Base-by-base conservation (phyloP, 805 yeast species). In the Nakazawaea populi region DNA sequence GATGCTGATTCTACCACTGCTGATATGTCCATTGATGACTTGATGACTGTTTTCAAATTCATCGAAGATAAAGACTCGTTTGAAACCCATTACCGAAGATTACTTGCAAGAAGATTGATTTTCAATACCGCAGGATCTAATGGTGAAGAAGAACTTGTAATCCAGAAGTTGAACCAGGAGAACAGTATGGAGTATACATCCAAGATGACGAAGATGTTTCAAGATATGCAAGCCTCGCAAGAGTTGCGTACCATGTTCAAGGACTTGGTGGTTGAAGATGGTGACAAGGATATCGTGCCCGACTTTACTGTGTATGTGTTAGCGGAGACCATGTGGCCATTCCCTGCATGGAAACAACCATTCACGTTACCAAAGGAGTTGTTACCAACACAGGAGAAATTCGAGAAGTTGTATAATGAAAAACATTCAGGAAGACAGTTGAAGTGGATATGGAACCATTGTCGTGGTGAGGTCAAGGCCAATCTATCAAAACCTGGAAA, bases 361-460 rank as follows among this genome's bases (percentile, higher is more conserved):
- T 81, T 82, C 63, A 70, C 70, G 42, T 70, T 95, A 45, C 97
- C 99, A 1, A 65, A 74, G 5, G 87, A 82, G 55, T 74, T 95
- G 52, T 64, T 73, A 51, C 73, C 75, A 40, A 79, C 95, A 1
- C 80, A 85, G 59, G 80, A 83, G 48, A 79, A 79, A 49, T 82
- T 92, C 50, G 82, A 82, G 51, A 75, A 77, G 40, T 75, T 87
- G 53, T 95, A 92, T 66, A 74, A 79, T 42, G 71, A 75, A 36
- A 85, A 86, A 60, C 97, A 92, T 67, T 80, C 74, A 55, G 97
- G 97, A 10, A 79, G 98, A 67, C 83, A 89, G 56, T 77, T 94
- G 59, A 87, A 88, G 62, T 94, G 99, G 99, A 77, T 92, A 53
- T 94, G 97, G 97, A 86, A 89, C 60, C 82, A 89, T 63, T 89